These are phyloP conservation scores for Beauveria sp. DNA, from an alignment of 2,329 filamentous ascomycete species.

Conservation along the genomic window DNA sequence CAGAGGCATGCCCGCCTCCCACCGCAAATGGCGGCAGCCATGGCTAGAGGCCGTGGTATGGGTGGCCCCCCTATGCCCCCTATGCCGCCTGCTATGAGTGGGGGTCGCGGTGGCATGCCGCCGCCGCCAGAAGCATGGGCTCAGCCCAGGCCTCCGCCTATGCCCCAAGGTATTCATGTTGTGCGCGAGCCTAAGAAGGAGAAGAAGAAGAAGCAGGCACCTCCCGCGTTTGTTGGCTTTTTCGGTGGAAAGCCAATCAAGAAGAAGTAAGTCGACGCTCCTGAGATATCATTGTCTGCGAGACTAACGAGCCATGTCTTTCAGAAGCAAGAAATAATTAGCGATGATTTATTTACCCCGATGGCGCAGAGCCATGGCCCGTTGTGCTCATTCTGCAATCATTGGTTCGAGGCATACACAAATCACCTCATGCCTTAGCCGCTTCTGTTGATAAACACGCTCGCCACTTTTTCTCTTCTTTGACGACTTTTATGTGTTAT, in stretches of 20 bases:
- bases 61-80: neutral
- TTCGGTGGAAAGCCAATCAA: slow-evolving; percentile 21
- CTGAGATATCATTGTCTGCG: neutral
- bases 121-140: slow-evolving; percentile 18
- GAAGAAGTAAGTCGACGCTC: slow-evolving; percentile 22
- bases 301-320: neutral
- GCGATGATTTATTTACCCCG: neutral
- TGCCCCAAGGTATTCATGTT: slow-evolving; percentile 18
- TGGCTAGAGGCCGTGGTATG: slow-evolving; percentile 9
- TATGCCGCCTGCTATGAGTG: neutral
- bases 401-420: neutral
- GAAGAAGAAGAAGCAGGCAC: slow-evolving; percentile 19
- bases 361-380: neutral
- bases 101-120: slow-evolving; percentile 11
- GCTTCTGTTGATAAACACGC: neutral
- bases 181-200: slow-evolving; percentile 14
- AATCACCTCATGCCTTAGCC: neutral
- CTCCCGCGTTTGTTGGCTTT: slow-evolving; percentile 18
- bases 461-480: neutral
- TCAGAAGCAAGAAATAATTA: slow-evolving; percentile 6
- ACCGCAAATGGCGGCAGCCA: neutral
- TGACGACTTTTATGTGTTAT: neutral
- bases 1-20: neutral
- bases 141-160: neutral
- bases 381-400: neutral